Evolutionary conservation across 2,329 filamentous ascomycete genomes (phyloP).

Genomic region (Trichoderma atroviride): DNA sequence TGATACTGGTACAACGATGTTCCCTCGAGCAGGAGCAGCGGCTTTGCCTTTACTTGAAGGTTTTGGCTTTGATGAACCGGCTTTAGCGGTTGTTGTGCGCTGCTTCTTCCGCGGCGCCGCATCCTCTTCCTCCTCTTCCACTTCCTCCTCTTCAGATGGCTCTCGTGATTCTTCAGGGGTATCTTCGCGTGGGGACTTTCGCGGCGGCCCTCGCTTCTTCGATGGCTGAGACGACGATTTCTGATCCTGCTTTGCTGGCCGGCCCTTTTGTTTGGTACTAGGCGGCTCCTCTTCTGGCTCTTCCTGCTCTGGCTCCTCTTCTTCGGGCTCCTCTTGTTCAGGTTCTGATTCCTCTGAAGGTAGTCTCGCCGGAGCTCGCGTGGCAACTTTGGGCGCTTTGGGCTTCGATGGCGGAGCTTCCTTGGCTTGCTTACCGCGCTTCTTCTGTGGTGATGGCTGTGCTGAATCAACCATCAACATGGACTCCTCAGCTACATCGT

Average conservation of each 20-base stretch:
- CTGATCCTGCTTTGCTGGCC: constrained; percentile 27
- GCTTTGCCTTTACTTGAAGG: constrained; percentile 19
- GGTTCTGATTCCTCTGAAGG: constrained; percentile 20
- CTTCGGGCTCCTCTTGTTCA: constrained; percentile 26
- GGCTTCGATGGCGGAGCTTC: not conserved
- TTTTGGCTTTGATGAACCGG: constrained; percentile 30
- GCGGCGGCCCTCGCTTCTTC: constrained; percentile 9
- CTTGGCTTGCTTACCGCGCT: constrained; percentile 21
- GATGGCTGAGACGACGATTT: constrained; percentile 2
- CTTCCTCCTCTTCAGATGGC: constrained; percentile 27
- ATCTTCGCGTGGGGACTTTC: not conserved
- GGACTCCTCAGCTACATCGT: constrained; percentile 46
- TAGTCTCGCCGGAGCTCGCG: constrained; percentile 7
- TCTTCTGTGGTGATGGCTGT: constrained; percentile 20
- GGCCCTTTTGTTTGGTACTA: constrained; percentile 28
- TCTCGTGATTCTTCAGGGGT: constrained; percentile 15
- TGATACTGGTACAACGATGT: constrained; percentile 1
- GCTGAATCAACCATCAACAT: constrained; percentile 45
- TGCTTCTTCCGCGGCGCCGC: constrained; percentile 35
- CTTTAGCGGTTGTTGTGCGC: constrained; percentile 36
- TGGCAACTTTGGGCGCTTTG: constrained; percentile 16
- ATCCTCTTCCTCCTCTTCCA: constrained; percentile 34
- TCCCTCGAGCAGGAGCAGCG: not conserved
- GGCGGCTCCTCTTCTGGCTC: constrained; percentile 6
- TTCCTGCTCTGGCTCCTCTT: constrained; percentile 23